Base-by-base conservation (phyloP, 352 stramenopile species). In the Plasmopara viticola region DNA sequence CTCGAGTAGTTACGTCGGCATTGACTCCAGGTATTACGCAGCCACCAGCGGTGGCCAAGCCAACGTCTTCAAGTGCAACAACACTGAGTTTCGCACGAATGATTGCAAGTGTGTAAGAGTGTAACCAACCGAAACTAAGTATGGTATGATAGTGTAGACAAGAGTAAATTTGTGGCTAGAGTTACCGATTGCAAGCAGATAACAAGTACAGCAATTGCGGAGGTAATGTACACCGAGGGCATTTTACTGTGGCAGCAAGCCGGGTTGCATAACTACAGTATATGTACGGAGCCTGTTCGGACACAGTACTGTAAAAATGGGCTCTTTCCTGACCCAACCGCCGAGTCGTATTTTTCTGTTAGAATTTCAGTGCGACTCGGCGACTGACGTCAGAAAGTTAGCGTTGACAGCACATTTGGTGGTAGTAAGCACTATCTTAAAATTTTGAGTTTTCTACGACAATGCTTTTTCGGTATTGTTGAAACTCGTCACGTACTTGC, bases 101-200 rank as follows among this genome's bases (percentile, higher is more conserved):
- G 56, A 75, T 75, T 47, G 67, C 63, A 48, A 76, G 67, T 53
- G 67, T 67, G 49, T 76, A 56, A 62, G 37, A 13, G 12, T 13
- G 14, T 41, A 17, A 41, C 37, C 37, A 41, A 17, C 44, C 58
- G 37, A 56, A 44, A 67, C 48, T 48, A 62, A 68, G 63, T 71
- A 71, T 60, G 63, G 68, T 72, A 68, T 72, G 64, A 68, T 68
- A 68, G 64, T 68, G 55, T 72, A 72, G 62, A 70, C 62, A 62
- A 64, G 15, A 55, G 43, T 44, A 59, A 48, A 34, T 62, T 69
- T 56, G 62, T 45, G 35, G 34, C 48, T 50, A 40, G 53, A 60
- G 44, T 48, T 42, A 37, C 51, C 56, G 48, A 59, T 62, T 48
- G 56, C 51, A 37, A 48, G 61, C 47, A 62, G 42, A 47, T 62